phyloP scores from a whole-genome alignment of 2,329 filamentous ascomycete species.

The Botrytis byssoidea region DNA sequence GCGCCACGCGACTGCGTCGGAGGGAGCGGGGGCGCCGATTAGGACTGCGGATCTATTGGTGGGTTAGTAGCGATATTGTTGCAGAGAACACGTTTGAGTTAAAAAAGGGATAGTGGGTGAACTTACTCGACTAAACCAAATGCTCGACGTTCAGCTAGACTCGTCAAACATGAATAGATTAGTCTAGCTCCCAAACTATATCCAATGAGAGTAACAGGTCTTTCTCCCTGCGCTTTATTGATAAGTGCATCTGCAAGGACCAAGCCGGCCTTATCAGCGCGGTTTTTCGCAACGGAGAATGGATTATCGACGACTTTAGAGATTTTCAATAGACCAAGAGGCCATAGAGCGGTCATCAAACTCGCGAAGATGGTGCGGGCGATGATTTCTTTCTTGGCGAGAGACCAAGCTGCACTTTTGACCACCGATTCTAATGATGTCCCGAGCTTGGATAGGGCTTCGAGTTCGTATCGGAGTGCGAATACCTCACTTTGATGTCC shows the following conservation, averaged over 20 bases:
- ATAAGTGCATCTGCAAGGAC: slow-evolving; percentile 81
- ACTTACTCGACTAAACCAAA: slow-evolving; percentile 79
- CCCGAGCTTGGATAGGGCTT: slow-evolving; percentile 74
- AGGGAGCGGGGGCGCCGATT: slow-evolving; percentile 77
- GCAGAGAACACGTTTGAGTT: background rate
- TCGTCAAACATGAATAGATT: slow-evolving; percentile 78
- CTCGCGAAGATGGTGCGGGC: slow-evolving; percentile 62
- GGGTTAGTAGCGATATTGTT: background rate
- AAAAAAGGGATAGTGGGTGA: background rate
- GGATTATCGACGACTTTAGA: slow-evolving; percentile 76
- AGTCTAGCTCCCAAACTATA: slow-evolving; percentile 80
- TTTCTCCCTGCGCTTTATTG: slow-evolving; percentile 77
- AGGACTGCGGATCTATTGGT: slow-evolving; percentile 60
- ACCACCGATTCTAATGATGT: slow-evolving; percentile 74
- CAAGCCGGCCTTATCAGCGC: slow-evolving; percentile 76
- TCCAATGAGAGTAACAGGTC: slow-evolving; percentile 76
- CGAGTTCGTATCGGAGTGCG: slow-evolving; percentile 78
- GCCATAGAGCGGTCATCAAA: slow-evolving; percentile 68
- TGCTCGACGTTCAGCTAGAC: slow-evolving; percentile 71
- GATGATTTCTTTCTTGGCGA: slow-evolving; percentile 66
- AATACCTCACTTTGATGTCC: slow-evolving; percentile 75
- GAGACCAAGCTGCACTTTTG: slow-evolving; percentile 76
- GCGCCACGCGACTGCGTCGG: slow-evolving; percentile 70
- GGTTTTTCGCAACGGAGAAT: slow-evolving; percentile 71
- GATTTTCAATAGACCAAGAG: slow-evolving; percentile 63